Evolutionary conservation across 495 filamentous ascomycete genomes (phyloP).

Genomic region (Hypoxylon trugodes): DNA sequence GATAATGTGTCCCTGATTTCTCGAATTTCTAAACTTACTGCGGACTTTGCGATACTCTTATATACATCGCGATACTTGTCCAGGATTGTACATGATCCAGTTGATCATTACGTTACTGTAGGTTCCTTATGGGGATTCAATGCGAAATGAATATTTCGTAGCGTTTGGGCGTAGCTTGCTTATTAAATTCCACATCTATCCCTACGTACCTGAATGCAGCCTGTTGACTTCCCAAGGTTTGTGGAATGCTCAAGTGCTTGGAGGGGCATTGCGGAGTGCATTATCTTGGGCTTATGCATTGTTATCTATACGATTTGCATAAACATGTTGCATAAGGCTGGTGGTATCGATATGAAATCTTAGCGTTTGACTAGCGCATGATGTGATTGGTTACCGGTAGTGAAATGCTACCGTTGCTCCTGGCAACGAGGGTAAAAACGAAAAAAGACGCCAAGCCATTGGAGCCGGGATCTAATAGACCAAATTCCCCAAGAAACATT

Average conservation of each 20-base stretch:
- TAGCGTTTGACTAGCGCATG: background rate
- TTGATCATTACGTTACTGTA: too few species aligned
- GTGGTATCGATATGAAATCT: background rate
- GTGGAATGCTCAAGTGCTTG: too few species aligned
- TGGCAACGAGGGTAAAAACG: slow-evolving; percentile 35
- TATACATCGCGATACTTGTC: too few species aligned
- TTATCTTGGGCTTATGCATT: background rate
- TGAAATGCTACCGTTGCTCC: slow-evolving; percentile 35
- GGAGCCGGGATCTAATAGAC: slow-evolving; percentile 2
- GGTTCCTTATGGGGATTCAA: background rate
- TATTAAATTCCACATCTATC: background rate
- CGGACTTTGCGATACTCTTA: background rate
- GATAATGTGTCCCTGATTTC: slow-evolving; percentile 9
- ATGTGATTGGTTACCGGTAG: slow-evolving; percentile 25
- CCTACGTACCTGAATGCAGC: background rate
- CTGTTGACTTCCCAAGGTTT: too few species aligned
- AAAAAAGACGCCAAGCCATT: slow-evolving; percentile 29
- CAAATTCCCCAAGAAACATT: slow-evolving; percentile 1
- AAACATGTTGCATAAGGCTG: slow-evolving; percentile 2
- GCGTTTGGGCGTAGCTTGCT: background rate
- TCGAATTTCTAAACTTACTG: background rate
- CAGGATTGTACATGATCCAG: too few species aligned
- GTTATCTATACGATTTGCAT: background rate
- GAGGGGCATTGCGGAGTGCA: background rate
- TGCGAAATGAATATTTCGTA: too few species aligned